Conservation (phyloP, 2,329 filamentous ascomycete genomes). For the Penicillium sp. region DNA sequence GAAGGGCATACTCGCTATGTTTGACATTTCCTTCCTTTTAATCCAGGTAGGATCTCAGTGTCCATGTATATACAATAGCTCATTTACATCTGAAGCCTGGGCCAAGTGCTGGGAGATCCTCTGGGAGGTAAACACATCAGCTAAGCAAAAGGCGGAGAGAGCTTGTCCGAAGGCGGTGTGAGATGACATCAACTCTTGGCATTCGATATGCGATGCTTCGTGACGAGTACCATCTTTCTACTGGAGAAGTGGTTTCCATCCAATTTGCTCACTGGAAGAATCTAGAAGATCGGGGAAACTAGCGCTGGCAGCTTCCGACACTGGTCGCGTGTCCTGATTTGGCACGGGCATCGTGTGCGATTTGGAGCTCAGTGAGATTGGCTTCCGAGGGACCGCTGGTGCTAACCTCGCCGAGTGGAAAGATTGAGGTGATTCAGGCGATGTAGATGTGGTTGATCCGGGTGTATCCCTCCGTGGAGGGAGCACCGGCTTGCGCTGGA, state of each 20-base stretch:
- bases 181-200: slow-evolving; percentile 6
- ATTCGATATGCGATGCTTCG: background rate
- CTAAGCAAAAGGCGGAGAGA: background rate
- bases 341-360: background rate
- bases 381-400: slow-evolving; percentile 66
- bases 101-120: no score
- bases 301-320: background rate
- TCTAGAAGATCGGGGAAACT: slow-evolving; percentile 27
- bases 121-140: background rate
- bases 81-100: no score
- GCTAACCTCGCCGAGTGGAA: slow-evolving; percentile 34
- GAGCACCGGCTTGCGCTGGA: slow-evolving; percentile 23
- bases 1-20: background rate
- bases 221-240: slow-evolving; percentile 3
- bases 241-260: slow-evolving; percentile 36
- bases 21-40: no score
- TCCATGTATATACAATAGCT: no score
- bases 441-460: background rate
- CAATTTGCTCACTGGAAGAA: slow-evolving; percentile 22
- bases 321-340: background rate
- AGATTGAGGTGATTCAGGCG: background rate
- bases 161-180: slow-evolving; percentile 3
- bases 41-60: no score
- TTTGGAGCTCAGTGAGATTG: slow-evolving; percentile 43
- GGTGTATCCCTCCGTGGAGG: slow-evolving; percentile 25